Base-by-base conservation (phyloP, 1,284 basidiomycete species). In the Ceratobasidium sp. region DNA sequence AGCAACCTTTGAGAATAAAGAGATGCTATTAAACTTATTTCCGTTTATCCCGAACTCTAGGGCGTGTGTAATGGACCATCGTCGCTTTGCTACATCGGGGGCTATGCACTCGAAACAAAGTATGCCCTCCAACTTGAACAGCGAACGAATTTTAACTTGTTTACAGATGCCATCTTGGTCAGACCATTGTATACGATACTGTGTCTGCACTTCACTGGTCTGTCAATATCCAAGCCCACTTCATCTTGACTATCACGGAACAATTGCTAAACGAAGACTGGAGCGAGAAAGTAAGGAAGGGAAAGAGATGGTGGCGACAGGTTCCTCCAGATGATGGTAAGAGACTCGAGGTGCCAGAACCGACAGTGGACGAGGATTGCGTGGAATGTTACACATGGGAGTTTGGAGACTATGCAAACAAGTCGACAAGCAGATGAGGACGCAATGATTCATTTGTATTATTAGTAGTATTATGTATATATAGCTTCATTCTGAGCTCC, bases 11-110 rank as follows among this genome's bases (percentile, higher is more conserved):
- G 33, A 33, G 33, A 4, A 33, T 33, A 33, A 33, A 33, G 33
- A 33, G 33, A 33, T 33, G 33, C 4, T 4, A 4, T 33, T 1
- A 33, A 33, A 1, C 33, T 33, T 33, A 33, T 4, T 33, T 33
- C 33, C 33, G 33, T 33, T 33, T 33, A 33, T 33, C 33, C 33
- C 33, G 33, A 4, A 33, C 33, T 33, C 33, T 33, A 33, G 33
- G 65, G 65, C 44, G 33, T 68, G 26, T 95, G 93, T 84, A 93
- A 90, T 0, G 94, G 94, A 23, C 82, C 91, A 59, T 82, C 86
- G 5, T 94, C 93, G 6, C 83, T 87, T 20, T 82, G 82, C 71
- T 81, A 80, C 33, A 61, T 81, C 9, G 82, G 74, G 1, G 93
- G 94, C 2, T 95, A 81, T 76, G 82, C 82, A 2, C 77, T 83